Base-by-base conservation (phyloP, 2,329 filamentous ascomycete genomes). In the Arthroderma sp. region DNA sequence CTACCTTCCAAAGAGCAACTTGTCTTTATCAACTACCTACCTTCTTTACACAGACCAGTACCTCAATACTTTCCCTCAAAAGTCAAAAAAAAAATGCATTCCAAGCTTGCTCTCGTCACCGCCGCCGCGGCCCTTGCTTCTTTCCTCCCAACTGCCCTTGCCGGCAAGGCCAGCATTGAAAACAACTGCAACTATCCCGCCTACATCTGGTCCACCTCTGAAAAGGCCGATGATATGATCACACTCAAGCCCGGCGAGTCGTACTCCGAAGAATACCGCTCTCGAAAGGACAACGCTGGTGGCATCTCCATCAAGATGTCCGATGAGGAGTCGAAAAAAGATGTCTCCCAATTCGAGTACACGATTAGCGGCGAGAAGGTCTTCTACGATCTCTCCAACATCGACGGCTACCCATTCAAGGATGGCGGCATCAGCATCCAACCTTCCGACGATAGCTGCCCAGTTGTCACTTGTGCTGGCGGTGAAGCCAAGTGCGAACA, bases 281-380 rank as follows among this genome's bases (percentile, higher is more conserved):
- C 43, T 49, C 64, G 63, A 55, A 48, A 54, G 50, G 59, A 63
- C 49, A 60, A 63, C 48, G 64, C 62, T 38, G 65, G 65, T 38
- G 65, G 64, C 50, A 52, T 66, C 49, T 66, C 63, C 40, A 65
- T 67, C 57, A 67, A 67, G 59, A 53, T 67, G 34, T 54, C 64
- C 47, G 56, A 58, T 48, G 46, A 50, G 15, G 50, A 54, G 15
- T 47, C 51, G 42, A 58, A 62, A 49, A 34, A 48, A 45, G 56
- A 65, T 22, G 58, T 68, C 38, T 61, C 66, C n/a, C 65, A 68
- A 58, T 66, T 64, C 51, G 62, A 66, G 53, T 66, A 66, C 56
- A 65, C 62, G 46, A 46, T 56, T 34, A 38, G 50, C 6, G 43
- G 46, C 31, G 56, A 58, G 4, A 61, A 54, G 29, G 57, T 66